Evolutionary conservation across 2,329 filamentous ascomycete species (phyloP).

Genomic region (Rhinocladiella similis): DNA sequence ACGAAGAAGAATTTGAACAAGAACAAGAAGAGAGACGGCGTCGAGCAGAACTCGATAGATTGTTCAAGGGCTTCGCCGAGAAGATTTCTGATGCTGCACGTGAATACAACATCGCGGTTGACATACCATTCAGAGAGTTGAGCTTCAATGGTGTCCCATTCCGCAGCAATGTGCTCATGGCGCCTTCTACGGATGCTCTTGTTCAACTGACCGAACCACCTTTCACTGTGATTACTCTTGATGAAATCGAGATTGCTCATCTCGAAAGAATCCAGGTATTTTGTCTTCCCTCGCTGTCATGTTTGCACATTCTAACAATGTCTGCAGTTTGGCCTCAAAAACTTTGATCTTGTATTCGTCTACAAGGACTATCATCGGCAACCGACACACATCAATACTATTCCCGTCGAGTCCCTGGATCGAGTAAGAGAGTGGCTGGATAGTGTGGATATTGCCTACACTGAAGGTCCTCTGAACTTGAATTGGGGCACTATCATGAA

Average conservation of each 20-base stretch:
- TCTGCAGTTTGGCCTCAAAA: constrained; percentile 87
- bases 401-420: constrained; percentile 91
- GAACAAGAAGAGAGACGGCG: constrained; percentile 95
- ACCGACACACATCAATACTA: constrained; percentile 95
- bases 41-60: constrained; percentile 85
- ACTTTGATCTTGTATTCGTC: constrained; percentile 97
- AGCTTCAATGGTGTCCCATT: constrained; percentile 96
- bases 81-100: constrained; percentile 96
- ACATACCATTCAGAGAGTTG: constrained; percentile 94
- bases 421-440: constrained; percentile 98
- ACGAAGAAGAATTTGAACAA: constrained; percentile 97
- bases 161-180: constrained; percentile 91
- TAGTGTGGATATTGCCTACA: constrained; percentile 89
- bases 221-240: constrained; percentile 92
- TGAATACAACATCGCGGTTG: constrained; percentile 86
- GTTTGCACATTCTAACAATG: constrained; percentile 29
- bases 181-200: constrained; percentile 93
- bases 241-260: constrained; percentile 95
- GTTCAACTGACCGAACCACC: constrained; percentile 96
- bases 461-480: constrained; percentile 91
- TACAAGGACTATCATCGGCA: constrained; percentile 96
- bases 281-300: neutral
- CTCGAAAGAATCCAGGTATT: constrained; percentile 78
- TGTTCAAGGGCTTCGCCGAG: constrained; percentile 95
- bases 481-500: constrained; percentile 99